phyloP scores from a whole-genome alignment of 2,329 filamentous ascomycete species.

The Sarocladiaceae sp. region DNA sequence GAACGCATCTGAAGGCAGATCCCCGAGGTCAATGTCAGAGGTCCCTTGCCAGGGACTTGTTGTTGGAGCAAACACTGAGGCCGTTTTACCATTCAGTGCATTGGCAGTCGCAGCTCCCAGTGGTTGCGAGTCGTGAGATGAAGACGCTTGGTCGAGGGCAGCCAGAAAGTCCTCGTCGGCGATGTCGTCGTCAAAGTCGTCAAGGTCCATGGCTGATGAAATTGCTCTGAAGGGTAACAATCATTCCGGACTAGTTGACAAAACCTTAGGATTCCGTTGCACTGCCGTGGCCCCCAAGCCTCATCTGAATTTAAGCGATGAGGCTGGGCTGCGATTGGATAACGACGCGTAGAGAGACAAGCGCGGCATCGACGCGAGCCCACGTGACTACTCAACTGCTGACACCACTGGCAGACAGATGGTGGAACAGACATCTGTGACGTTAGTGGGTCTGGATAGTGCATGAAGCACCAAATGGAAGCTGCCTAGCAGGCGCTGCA shows the following conservation, averaged over 20 bases:
- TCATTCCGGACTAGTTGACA: not conserved
- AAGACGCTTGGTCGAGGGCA: slow-evolving; percentile 46
- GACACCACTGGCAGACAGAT: too few species aligned
- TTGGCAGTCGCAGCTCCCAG: not conserved
- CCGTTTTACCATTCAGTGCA: not conserved
- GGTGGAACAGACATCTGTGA: too few species aligned
- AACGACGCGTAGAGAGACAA: too few species aligned
- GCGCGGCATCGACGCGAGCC: too few species aligned
- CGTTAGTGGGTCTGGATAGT: too few species aligned
- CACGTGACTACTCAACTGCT: too few species aligned
- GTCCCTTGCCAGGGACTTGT: not conserved
- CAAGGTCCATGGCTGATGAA: slow-evolving; percentile 39
- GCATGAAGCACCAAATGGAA: too few species aligned
- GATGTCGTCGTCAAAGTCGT: slow-evolving; percentile 59
- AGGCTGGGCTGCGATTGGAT: too few species aligned
- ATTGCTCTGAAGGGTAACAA: not conserved
- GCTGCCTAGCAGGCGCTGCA: too few species aligned
- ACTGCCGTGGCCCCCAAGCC: too few species aligned
- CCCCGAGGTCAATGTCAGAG: slow-evolving; percentile 39
- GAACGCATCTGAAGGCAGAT: slow-evolving; percentile 62
- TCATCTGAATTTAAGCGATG: too few species aligned
- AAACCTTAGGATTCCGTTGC: too few species aligned
- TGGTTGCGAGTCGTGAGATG: slow-evolving; percentile 16
- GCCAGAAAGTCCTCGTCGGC: slow-evolving; percentile 60
- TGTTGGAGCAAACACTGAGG: not conserved